Percentiles rank a stretch among this genome's conserved stretches.
Conservation (phyloP, 768 basidiomycete genomes). For the Hygrophoropsis aurantiaca region DNA sequence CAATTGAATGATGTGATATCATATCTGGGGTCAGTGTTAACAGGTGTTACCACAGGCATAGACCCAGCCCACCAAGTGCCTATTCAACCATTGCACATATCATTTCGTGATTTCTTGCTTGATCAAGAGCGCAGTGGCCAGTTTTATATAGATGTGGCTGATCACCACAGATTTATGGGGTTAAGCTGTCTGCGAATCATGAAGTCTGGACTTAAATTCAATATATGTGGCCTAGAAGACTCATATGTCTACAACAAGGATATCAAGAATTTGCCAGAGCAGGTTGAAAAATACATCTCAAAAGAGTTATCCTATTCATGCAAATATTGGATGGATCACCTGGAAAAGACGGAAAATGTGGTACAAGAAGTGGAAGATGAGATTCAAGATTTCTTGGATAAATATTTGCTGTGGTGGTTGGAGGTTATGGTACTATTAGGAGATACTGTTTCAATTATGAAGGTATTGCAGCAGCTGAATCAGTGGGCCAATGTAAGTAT, state of each 20-base stretch:
- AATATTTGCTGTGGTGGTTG: slow-evolving; percentile 36
- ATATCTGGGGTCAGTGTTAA: slow-evolving; percentile 23
- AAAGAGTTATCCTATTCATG: slow-evolving; percentile 35
- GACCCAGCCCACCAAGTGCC: slow-evolving; percentile 12
- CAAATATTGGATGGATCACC: slow-evolving; percentile 36
- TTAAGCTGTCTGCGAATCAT: slow-evolving; percentile 28
- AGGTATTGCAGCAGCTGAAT: too few species aligned
- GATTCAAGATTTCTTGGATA: slow-evolving; percentile 19
- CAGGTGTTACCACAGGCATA: too few species aligned
- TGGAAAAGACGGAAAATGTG: slow-evolving; percentile 7
- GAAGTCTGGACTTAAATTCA: slow-evolving; percentile 34
- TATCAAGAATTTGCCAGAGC: slow-evolving; percentile 13
- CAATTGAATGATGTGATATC: slow-evolving; percentile 4
- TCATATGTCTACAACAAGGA: slow-evolving; percentile 31
- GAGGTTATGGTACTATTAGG: slow-evolving; percentile 32
- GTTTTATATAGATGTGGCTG: slow-evolving; percentile 17
- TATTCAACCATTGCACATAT: slow-evolving; percentile 32
- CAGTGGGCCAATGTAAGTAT: too few species aligned
- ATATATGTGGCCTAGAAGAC: slow-evolving; percentile 37
- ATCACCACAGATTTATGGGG: slow-evolving; percentile 16
- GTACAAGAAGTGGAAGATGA: slow-evolving; percentile 13
- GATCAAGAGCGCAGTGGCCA: slow-evolving; percentile 18
- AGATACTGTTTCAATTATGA: slow-evolving; percentile 8
- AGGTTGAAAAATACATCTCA: slow-evolving; percentile 25
- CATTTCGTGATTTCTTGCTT: slow-evolving; percentile 34